Percentiles rank a stretch among this genome's conserved stretches.
Conservation (phyloP, 1,139 yeast species). For the Candida buenavistaensis region DNA sequence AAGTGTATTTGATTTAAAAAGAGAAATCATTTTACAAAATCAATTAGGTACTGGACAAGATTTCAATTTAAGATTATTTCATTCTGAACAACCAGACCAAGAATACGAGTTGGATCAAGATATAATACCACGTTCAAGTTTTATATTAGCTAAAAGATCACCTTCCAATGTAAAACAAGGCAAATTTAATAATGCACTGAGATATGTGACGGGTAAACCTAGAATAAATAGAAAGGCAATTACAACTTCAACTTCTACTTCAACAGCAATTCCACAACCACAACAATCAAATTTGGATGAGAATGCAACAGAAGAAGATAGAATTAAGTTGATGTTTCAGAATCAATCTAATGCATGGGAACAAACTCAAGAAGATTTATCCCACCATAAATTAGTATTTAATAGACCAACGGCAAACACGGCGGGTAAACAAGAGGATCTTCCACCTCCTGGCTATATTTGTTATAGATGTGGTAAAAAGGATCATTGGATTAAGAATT, state of each 20-base stretch:
- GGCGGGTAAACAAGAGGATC: slow-evolving; percentile 51
- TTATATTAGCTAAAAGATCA: slow-evolving; percentile 76
- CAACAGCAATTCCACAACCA: slow-evolving; percentile 15
- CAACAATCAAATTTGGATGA: slow-evolving; percentile 26
- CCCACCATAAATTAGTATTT: slow-evolving; percentile 68
- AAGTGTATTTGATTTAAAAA: slow-evolving; percentile 88
- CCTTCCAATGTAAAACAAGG: slow-evolving; percentile 65
- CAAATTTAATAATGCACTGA: slow-evolving; percentile 63
- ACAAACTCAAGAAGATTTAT: slow-evolving; percentile 88
- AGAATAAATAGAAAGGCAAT: slow-evolving; percentile 46
- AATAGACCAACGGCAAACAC: slow-evolving; percentile 40
- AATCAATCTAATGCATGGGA: slow-evolving; percentile 95
- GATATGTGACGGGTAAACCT: slow-evolving; percentile 88
- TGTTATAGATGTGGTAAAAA: slow-evolving; percentile 96
- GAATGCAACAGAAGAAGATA: slow-evolving; percentile 75
- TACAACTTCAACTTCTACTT: slow-evolving; percentile 21
- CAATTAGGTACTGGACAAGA: slow-evolving; percentile 83
- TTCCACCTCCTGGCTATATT: slow-evolving; percentile 94
- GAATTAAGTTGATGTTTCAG: slow-evolving; percentile 86
- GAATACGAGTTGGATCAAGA: slow-evolving; percentile 88
- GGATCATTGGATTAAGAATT: slow-evolving; percentile 94
- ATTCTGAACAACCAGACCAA: slow-evolving; percentile 67
- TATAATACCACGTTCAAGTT: slow-evolving; percentile 84
- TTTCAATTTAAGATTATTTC: slow-evolving; percentile 71
- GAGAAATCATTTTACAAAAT: slow-evolving; percentile 82